Evolutionary conservation across 345 rosid species (phyloP), one percentile per base, ranked within the genome.

Genomic region (Zanthoxylum bungeanum): DNA sequence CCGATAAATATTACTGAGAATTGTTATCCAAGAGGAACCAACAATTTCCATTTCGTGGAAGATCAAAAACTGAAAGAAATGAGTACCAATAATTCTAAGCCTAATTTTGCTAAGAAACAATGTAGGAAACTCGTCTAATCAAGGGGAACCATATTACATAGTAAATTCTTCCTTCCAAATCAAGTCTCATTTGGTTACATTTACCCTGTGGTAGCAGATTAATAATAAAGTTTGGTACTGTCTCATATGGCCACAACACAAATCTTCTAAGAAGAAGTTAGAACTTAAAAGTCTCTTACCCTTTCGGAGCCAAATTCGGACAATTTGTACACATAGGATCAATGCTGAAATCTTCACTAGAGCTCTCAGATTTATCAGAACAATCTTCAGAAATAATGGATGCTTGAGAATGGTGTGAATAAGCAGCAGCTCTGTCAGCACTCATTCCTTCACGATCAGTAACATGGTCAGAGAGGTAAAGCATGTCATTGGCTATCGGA

Each of bases 401-500:
- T 56, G 70, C 53, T 55, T 56, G 70, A 73, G 63, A 71, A 79
- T 75, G 69, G 58, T 73, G 76, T 50, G 79, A 73, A 64, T 33
- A 42, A 72, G 78, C 79, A 24, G 87, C 85, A 33, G 90, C 87
- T 77, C 85, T 81, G 73, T 87, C 88, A 55, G 91, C 91, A 78
- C 77, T 74, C 72, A 53, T 75, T 65, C 82, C 85, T 64, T 76
- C 78, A 31, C 80, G 79, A 77, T 76, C 72, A 64, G 79, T 69
- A 37, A 66, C 79, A 34, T 81, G 47, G 57, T 78, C 82, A 57
- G 79, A 79, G 21, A 91, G 89, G 81, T 91, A 95, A 74, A 92
- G 98, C 53, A 77, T 77, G 77, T 92, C 98, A 74, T 95, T 95
- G 50, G 89, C 99, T 79, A 95, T 95, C 40, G 97, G 97, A 85